These are phyloP conservation scores for Ganoderma lucidum DNA, from an alignment of 1,284 basidiomycete genomes.

Conservation along the genomic window DNA sequence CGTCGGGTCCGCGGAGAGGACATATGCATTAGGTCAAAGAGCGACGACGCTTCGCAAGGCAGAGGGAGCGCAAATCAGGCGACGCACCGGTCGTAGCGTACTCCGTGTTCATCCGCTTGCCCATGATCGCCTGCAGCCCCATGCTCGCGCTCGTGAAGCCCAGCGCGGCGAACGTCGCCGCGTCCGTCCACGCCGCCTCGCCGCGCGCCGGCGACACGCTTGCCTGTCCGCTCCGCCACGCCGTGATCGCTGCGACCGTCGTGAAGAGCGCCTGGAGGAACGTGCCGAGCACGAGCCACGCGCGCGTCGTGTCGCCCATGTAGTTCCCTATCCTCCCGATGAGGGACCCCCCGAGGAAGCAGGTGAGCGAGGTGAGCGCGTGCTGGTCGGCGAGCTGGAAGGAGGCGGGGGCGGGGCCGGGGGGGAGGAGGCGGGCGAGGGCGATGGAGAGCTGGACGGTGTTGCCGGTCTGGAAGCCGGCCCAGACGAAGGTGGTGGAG, in stretches of 20 bases:
- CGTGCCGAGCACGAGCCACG: slow-evolving; percentile 78
- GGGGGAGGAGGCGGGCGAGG: slow-evolving; percentile 67
- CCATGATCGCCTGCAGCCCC: slow-evolving; percentile 84
- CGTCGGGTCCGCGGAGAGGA: background rate
- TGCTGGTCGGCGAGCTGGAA: slow-evolving; percentile 85
- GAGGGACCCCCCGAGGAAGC: slow-evolving; percentile 77
- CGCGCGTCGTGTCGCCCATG: slow-evolving; percentile 74
- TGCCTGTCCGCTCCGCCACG: slow-evolving; percentile 69
- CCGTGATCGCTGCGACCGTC: slow-evolving; percentile 71
- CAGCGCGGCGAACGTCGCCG: slow-evolving; percentile 70
- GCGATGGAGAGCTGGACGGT: slow-evolving; percentile 70
- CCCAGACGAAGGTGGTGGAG: slow-evolving; percentile 86
- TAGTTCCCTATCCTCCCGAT: slow-evolving; percentile 77
- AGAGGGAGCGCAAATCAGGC: slow-evolving; percentile 1
- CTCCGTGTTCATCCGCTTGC: slow-evolving; percentile 80
- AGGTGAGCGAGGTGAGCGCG: slow-evolving; percentile 77
- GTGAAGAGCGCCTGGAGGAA: slow-evolving; percentile 79
- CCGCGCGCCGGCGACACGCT: slow-evolving; percentile 57
- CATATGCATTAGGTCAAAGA: no score
- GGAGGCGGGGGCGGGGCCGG: slow-evolving; percentile 46
- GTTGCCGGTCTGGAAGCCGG: slow-evolving; percentile 86
- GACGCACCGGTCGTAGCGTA: slow-evolving; percentile 78
- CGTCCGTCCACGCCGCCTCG: slow-evolving; percentile 73
- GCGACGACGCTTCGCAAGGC: background rate
- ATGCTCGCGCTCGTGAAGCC: slow-evolving; percentile 82